Evolutionary conservation across 1,139 yeast species (phyloP).

Genomic region (Hemisphaericaspora subhashii): DNA sequence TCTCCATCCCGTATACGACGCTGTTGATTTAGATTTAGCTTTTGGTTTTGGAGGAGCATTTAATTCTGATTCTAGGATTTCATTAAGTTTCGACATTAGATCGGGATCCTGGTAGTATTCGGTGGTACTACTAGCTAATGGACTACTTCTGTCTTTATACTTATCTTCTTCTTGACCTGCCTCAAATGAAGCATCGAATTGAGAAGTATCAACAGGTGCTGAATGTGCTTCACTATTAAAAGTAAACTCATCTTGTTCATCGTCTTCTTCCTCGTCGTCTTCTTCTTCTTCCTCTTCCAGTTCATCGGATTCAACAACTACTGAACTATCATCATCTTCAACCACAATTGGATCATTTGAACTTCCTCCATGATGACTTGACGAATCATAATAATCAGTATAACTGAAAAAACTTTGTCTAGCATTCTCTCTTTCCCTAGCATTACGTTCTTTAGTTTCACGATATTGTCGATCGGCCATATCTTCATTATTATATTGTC

Average conservation of each 20-base stretch:
- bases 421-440: conserved; percentile 1
- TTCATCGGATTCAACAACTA: no score
- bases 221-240: conserved; percentile 11
- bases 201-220: neutral
- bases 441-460: neutral
- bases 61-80: conserved; percentile 5
- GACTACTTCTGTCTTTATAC: neutral
- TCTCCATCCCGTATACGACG: neutral
- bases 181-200: neutral
- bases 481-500: conserved; percentile 3
- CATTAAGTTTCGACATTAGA: conserved; percentile 1
- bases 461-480: conserved; percentile 7
- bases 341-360: conserved; percentile 27
- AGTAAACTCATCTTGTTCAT: conserved; percentile 1
- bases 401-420: neutral
- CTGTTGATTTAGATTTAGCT: neutral
- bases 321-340: conserved; percentile 24
- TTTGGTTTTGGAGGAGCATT: conserved; percentile 6
- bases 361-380: conserved; percentile 15
- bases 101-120: neutral
- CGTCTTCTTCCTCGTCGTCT: conserved; percentile 4
- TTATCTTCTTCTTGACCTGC: neutral
- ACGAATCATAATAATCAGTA: neutral
- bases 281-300: conserved; percentile 17
- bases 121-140: neutral